These are phyloP conservation scores for Blepharisma japonicum DNA, from an alignment of 73 alveolate species.

Conservation along the genomic window DNA sequence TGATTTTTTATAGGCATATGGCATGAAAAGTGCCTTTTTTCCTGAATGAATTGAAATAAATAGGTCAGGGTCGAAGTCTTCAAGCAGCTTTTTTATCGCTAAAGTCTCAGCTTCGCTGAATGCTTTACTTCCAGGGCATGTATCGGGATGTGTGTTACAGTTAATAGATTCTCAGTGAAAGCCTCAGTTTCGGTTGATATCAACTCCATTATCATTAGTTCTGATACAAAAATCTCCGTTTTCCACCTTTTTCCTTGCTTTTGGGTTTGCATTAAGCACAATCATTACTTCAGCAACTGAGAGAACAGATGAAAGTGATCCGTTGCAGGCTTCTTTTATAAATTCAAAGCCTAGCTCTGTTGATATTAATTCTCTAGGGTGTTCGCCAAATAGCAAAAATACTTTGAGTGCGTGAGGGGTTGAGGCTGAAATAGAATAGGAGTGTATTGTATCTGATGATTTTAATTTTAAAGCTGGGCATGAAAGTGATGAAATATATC, in stretches of 20 bases:
- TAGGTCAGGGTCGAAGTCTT: conserved; percentile 47
- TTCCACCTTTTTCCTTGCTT: conserved; percentile 54
- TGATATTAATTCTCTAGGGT: conserved; percentile 66
- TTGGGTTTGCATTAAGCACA: conserved; percentile 61
- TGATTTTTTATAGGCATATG: conserved; percentile 39
- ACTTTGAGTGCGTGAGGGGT: conserved; percentile 23
- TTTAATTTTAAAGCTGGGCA: not conserved
- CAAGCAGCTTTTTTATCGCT: conserved; percentile 35
- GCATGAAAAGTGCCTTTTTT: not conserved
- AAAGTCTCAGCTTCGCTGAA: conserved; percentile 66
- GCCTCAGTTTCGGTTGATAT: conserved; percentile 66
- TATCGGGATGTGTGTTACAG: conserved; percentile 3
- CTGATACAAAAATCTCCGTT: conserved; percentile 59
- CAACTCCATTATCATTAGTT: conserved; percentile 60
- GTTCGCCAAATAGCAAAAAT: conserved; percentile 63
- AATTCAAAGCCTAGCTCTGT: conserved; percentile 60
- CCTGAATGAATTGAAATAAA: conserved; percentile 56
- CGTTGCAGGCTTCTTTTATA: conserved; percentile 28
- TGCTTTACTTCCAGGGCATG: conserved; percentile 51
- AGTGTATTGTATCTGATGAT: not conserved
- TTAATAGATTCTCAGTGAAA: conserved; percentile 48
- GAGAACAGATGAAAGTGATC: conserved; percentile 27
- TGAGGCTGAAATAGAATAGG: not conserved
- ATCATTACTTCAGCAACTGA: conserved; percentile 35
- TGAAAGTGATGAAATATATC: not conserved